A percentile compares a stretch with the other conserved stretches of the same genome.
Conservation (phyloP, 2,329 filamentous ascomycete species). For the Exophiala alcalophila region DNA sequence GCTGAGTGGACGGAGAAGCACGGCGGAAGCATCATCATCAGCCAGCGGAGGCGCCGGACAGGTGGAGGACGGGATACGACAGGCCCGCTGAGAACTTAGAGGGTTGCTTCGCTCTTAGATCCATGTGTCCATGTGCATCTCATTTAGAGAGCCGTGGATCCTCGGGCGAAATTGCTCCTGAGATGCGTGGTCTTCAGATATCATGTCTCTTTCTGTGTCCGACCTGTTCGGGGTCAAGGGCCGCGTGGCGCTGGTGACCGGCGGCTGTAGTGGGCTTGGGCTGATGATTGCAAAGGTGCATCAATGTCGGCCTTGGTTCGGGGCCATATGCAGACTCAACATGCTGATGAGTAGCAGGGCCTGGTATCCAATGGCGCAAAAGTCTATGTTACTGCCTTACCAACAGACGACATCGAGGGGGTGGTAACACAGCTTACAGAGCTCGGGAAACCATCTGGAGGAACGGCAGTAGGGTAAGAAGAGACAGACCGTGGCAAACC, state of each 20-base stretch:
- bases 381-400: slow-evolving; percentile 45
- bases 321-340: not conserved
- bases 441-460: slow-evolving; percentile 38
- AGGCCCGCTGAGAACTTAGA: no score
- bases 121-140: no score
- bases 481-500: not conserved
- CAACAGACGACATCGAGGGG: slow-evolving; percentile 42
- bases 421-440: slow-evolving; percentile 41
- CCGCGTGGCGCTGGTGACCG: slow-evolving; percentile 46
- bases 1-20: slow-evolving; percentile 12
- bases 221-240: slow-evolving; percentile 40
- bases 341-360: slow-evolving; percentile 31
- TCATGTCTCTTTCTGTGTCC: slow-evolving; percentile 20
- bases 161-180: no score
- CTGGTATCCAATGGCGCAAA: slow-evolving; percentile 48
- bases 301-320: not conserved
- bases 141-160: no score
- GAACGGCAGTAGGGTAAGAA: slow-evolving; percentile 40
- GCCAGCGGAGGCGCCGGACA: no score
- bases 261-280: slow-evolving; percentile 46
- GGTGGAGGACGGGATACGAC: no score
- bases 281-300: slow-evolving; percentile 47
- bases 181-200: no score
- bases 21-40: no score
- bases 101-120: no score